Evolutionary conservation across 2,329 filamentous ascomycete species (phyloP).

Genomic region (Fusarium azukiicola): DNA sequence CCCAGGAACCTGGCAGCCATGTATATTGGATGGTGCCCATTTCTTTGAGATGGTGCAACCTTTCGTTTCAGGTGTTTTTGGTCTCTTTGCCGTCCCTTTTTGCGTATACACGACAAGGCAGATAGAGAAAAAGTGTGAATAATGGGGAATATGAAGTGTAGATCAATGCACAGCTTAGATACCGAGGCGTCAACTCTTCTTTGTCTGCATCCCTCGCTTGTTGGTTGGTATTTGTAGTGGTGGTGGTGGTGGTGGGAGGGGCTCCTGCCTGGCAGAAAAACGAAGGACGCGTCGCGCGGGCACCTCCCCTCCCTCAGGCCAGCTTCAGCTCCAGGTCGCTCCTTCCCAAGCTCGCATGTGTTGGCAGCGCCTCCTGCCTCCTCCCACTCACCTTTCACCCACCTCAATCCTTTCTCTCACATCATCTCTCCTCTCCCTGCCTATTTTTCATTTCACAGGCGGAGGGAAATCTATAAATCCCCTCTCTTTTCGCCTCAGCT

Average conservation of each 20-base stretch:
- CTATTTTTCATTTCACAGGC: slow-evolving; percentile 35
- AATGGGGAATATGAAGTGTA: background rate
- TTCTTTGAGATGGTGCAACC: slow-evolving; percentile 60
- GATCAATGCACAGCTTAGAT: background rate
- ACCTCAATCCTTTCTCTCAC: slow-evolving; percentile 41
- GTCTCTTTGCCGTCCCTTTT: background rate
- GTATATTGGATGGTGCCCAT: slow-evolving; percentile 96
- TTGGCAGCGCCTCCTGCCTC: slow-evolving; percentile 38
- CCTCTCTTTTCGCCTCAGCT: background rate
- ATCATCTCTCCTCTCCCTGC: slow-evolving; percentile 36
- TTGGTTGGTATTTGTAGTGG: slow-evolving; percentile 3
- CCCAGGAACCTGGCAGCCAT: slow-evolving; percentile 91
- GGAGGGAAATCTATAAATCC: slow-evolving; percentile 16
- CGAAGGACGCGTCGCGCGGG: slow-evolving; percentile 50
- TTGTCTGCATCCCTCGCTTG: background rate
- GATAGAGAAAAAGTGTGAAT: slow-evolving; percentile 6
- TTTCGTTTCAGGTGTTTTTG: background rate
- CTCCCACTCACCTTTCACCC: slow-evolving; percentile 20
- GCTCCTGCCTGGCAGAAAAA: slow-evolving; percentile 38
- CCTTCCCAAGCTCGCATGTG: slow-evolving; percentile 29
- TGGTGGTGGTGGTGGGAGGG: slow-evolving; percentile 21
- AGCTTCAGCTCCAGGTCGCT: slow-evolving; percentile 33
- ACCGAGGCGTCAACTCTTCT: background rate
- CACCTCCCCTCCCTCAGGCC: slow-evolving; percentile 32
- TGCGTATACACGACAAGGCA: background rate